Evolutionary conservation across 2,329 filamentous ascomycete genomes (phyloP).

Genomic region (Aspergillus texensis): DNA sequence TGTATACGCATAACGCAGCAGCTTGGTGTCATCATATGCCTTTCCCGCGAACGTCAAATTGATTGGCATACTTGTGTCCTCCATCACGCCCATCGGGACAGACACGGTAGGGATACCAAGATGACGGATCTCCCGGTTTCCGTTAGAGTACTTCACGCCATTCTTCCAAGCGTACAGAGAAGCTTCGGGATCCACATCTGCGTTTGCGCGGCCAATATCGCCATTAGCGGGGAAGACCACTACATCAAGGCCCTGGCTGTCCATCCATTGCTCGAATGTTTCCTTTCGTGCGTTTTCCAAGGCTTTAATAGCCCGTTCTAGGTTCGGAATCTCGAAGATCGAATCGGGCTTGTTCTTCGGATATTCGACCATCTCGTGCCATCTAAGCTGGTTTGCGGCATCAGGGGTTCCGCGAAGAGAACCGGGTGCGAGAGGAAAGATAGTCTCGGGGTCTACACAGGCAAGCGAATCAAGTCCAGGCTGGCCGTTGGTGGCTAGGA

Average conservation of each 20-base stretch:
- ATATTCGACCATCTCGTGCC: conserved; percentile 32
- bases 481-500: conserved; percentile 49
- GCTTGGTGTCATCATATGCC: conserved; percentile 48
- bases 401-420: conserved; percentile 28
- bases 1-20: conserved; percentile 31
- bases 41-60: conserved; percentile 56
- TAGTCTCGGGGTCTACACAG: conserved; percentile 42
- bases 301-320: conserved; percentile 45
- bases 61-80: conserved; percentile 53
- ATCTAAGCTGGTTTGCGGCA: conserved; percentile 27
- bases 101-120: conserved; percentile 58
- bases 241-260: conserved; percentile 44
- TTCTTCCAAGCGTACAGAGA: conserved; percentile 49
- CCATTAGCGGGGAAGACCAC: conserved; percentile 55
- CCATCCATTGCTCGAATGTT: conserved; percentile 57
- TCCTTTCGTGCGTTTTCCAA: conserved; percentile 54
- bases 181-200: conserved; percentile 42
- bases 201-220: conserved; percentile 54
- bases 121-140: conserved; percentile 57
- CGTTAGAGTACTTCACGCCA: conserved; percentile 58
- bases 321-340: conserved; percentile 47
- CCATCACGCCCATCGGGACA: conserved; percentile 57
- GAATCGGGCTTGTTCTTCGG: conserved; percentile 30
- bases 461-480: conserved; percentile 40
- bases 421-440: conserved; percentile 39